Evolutionary conservation across 345 rosid species (phyloP), one percentile per base, ranked within the genome.

Genomic region (Corchorus capsularis): DNA sequence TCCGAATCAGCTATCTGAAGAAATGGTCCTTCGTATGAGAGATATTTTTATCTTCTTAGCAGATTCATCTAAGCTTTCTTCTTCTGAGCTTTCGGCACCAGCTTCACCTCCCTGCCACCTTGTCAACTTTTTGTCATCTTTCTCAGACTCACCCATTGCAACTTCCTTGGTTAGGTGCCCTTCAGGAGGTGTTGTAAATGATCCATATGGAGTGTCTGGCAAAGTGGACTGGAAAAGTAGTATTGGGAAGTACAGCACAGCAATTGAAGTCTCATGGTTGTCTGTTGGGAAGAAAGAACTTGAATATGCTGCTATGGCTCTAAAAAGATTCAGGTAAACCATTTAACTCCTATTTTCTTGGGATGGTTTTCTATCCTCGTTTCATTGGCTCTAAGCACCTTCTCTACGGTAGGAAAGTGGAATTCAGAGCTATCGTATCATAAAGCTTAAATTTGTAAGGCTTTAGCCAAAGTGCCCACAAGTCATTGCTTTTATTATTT

Each of bases 1-100:
- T 55, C 94, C 94, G 45, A 83, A 89, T 79, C 81, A 45, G 75
- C 83, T 90, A 53, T 90, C 90, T 1, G 91, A 90, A 81, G 86
- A 89, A 85, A 90, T 90, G 94, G 79, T 90, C 65, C 49, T 69
- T 72, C 89, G 90, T 83, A 90, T 88, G 92, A 87, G 85, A 85
- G 87, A 88, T 75, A 90, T 87, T 65, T 90, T 85, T 75, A 63
- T 87, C 77, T 87, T 82, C 75, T 81, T 88, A 69, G 86, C 92
- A 61, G 86, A 84, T 82, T 83, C 91, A 19, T 83, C 89, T 19
- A 81, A 80, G 78, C 74, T 74, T 55, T 67, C 84, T 63, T 86
- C 85, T 54, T 76, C 83, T 5, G 80, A 81, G 72, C 41, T 59
- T 45, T 53, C 55, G 76, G 82, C 83, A 50, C 83, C 85, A 14